Evolutionary conservation across 2,329 filamentous ascomycete genomes (phyloP).

Genomic region (Trichoderma sp.): DNA sequence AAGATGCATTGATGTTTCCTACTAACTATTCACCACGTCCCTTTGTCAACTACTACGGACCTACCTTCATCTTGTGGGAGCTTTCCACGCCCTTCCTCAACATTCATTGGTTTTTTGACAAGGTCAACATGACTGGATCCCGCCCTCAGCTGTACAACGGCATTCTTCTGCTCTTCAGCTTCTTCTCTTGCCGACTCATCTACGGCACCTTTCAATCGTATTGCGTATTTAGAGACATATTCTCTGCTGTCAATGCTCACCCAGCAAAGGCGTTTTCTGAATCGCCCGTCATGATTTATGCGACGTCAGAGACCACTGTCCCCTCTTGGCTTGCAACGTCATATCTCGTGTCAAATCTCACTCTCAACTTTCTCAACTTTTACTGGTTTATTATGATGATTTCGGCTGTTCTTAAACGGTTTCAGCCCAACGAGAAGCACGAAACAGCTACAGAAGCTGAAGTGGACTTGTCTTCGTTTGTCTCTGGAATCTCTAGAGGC

Average conservation of each 20-base stretch:
- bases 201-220: slow-evolving; percentile 76
- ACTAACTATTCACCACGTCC: slow-evolving; percentile 56
- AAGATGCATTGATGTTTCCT: neutral
- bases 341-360: slow-evolving; percentile 71
- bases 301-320: slow-evolving; percentile 51
- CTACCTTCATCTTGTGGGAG: slow-evolving; percentile 84
- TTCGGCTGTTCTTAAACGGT: slow-evolving; percentile 73
- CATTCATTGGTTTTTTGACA: slow-evolving; percentile 91
- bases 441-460: slow-evolving; percentile 30
- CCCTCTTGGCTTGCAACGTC: slow-evolving; percentile 69
- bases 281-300: slow-evolving; percentile 43
- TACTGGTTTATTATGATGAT: slow-evolving; percentile 92
- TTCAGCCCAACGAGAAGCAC: slow-evolving; percentile 51
- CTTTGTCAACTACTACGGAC: slow-evolving; percentile 81
- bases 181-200: slow-evolving; percentile 74
- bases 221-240: slow-evolving; percentile 71
- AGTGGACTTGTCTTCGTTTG: slow-evolving; percentile 34
- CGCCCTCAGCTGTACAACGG: slow-evolving; percentile 76
- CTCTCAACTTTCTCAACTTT: slow-evolving; percentile 75
- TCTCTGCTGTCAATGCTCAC: slow-evolving; percentile 48
- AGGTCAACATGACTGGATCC: slow-evolving; percentile 76
- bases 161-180: slow-evolving; percentile 68
- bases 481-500: slow-evolving; percentile 31
- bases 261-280: slow-evolving; percentile 33
- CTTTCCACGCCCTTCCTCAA: slow-evolving; percentile 84